phyloP scores from a whole-genome alignment of 768 basidiomycete species.

The Amanita phalloides region DNA sequence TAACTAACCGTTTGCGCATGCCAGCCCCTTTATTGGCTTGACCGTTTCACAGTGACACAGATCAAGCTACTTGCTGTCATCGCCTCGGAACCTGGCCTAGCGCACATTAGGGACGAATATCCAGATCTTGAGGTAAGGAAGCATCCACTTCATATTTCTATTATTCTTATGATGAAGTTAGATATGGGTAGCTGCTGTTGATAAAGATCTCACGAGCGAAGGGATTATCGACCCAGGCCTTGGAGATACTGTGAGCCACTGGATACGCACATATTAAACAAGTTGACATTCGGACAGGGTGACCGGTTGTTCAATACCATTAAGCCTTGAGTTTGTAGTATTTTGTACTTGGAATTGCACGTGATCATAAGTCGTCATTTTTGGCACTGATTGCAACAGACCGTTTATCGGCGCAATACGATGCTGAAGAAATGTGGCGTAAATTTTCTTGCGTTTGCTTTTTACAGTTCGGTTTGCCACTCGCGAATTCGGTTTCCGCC shows the following conservation, averaged over 20 bases:
- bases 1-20: conserved; percentile 19
- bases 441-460: too few relatives aligned
- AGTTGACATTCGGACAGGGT: not conserved
- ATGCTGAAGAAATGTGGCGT: too few relatives aligned
- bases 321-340: not conserved
- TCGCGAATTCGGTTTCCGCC: too few relatives aligned
- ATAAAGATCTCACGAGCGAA: conserved; percentile 55
- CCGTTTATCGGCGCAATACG: too few relatives aligned
- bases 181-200: conserved; percentile 86
- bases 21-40: not conserved
- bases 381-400: too few relatives aligned
- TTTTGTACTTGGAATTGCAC: too few relatives aligned
- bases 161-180: conserved; percentile 17
- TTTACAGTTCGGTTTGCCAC: too few relatives aligned
- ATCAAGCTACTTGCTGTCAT: conserved; percentile 81
- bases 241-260: conserved; percentile 71
- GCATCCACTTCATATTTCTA: not conserved
- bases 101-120: conserved; percentile 49
- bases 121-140: conserved; percentile 73
- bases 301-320: not conserved
- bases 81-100: conserved; percentile 66
- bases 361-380: too few relatives aligned
- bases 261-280: not conserved
- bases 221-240: conserved; percentile 87
- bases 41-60: conserved; percentile 34